Evolutionary conservation across 805 yeast species (phyloP), one percentile per base, ranked within the genome.

Genomic region (Cyberlindnera mycetangii): DNA sequence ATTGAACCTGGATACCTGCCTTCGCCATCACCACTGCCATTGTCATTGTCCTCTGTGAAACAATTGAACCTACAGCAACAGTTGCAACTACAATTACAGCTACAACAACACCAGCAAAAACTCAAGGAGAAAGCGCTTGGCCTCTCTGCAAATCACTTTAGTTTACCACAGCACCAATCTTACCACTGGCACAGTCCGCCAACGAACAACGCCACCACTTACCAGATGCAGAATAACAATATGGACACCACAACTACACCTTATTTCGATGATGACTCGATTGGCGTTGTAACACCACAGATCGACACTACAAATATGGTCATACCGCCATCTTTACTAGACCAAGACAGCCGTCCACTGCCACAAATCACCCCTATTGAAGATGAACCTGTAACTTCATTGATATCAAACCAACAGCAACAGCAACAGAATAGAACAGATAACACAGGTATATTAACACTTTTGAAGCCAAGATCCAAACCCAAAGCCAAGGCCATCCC

Each of bases 291-390:
- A 18, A 35, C 47, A 3, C 48, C 48, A 15, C 44, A 41, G n/a
- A 34, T 44, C 10, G 43, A 41, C 28, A 36, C 44, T 2, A 28
- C 40, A 3, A 24, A 39, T 19, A 19, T 46, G 37, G 41, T 35
- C 11, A 42, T 46, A 14, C 24, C 49, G 7, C 43, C 46, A 4
- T 39, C 49, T 4, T 32, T 46, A 30, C 27, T 46, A 9, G 46
- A 42, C 32, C 41, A 32, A 30, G 32, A 30, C 32, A 30, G 7
- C 10, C 32, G 32, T 7, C 16, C 32, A 11, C 15, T n/a, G 18
- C 32, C 28, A 5, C 39, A 37, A 15, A 30, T 37, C 11, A 37
- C 25, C 7, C 31, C 41, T 4, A 19, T 19, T 15, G 25, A 31
- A 12, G 17, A 20, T 25, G n/a, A n/a, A n/a, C 21, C 30, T 5